Conservation (phyloP, 2,329 filamentous ascomycete species). For the Alternaria arborescens region DNA sequence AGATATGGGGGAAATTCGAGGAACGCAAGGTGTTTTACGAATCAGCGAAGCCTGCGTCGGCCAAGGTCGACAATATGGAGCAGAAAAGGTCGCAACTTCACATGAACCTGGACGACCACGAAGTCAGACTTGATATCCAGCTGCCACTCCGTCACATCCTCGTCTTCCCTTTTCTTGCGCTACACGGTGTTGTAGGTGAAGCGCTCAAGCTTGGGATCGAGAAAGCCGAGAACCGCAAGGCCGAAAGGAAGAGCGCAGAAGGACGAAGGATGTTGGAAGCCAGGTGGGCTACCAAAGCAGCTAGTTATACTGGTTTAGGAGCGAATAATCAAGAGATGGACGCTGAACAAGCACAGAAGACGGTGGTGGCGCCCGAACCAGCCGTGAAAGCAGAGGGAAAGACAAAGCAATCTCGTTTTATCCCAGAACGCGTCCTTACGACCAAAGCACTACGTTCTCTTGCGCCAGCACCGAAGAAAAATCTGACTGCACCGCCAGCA, state of each 20-base stretch:
- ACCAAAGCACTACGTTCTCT: neutral
- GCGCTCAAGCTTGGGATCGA: constrained; percentile 32
- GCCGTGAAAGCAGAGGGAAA: neutral
- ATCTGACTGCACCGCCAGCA: no score
- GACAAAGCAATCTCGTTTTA: neutral
- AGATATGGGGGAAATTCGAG: constrained; percentile 20
- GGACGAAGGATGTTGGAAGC: neutral
- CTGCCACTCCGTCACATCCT: constrained; percentile 30
- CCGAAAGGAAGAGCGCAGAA: neutral
- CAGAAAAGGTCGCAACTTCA: constrained; percentile 13
- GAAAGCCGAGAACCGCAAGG: constrained; percentile 19
- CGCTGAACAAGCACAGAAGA: neutral
- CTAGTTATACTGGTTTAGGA: neutral
- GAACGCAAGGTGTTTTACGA: constrained; percentile 10
- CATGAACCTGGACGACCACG: constrained; percentile 15
- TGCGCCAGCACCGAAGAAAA: neutral
- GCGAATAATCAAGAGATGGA: neutral
- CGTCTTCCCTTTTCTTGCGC: constrained; percentile 30
- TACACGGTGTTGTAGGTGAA: constrained; percentile 22
- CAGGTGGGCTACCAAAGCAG: neutral
- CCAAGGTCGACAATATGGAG: neutral
- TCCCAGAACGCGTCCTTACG: neutral
- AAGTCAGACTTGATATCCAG: constrained; percentile 13
- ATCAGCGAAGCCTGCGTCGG: neutral
- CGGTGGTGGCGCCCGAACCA: neutral